Evolutionary conservation across 169 alveolate species (phyloP).

Genomic region (Plasmodium vinckei): DNA sequence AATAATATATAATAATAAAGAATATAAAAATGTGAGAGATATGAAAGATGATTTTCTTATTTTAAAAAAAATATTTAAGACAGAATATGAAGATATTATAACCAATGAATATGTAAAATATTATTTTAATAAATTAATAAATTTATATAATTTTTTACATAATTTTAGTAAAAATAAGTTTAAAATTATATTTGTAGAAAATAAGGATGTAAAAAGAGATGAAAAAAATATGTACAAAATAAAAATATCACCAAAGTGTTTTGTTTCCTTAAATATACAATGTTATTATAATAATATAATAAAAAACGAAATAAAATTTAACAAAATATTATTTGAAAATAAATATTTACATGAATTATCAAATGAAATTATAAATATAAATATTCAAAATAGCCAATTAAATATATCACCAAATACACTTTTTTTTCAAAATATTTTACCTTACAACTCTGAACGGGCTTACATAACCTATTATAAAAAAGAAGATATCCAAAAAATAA

Average conservation of each 20-base stretch:
- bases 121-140: conserved; percentile 21
- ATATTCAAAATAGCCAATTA: conserved; percentile 23
- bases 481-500: conserved; percentile 15
- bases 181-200: conserved; percentile 5
- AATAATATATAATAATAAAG: conserved; percentile 22
- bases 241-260: conserved; percentile 43
- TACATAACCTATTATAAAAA: conserved; percentile 35
- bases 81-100: conserved; percentile 47
- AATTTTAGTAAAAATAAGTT: conserved; percentile 11
- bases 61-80: not conserved
- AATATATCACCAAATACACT: conserved; percentile 20
- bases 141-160: conserved; percentile 23
- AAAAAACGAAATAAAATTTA: conserved; percentile 14
- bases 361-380: conserved; percentile 17
- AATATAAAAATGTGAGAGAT: conserved; percentile 24
- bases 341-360: not conserved
- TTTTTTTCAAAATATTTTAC: conserved; percentile 14
- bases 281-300: conserved; percentile 24
- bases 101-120: conserved; percentile 36
- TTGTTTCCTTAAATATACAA: conserved; percentile 18
- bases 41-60: not conserved
- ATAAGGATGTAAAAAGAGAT: not conserved
- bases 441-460: conserved; percentile 6
- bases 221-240: conserved; percentile 19
- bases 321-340: conserved; percentile 2